Evolutionary conservation across 1,284 basidiomycete species (phyloP).

Genomic region (Microstroma glucosiphilum): DNA sequence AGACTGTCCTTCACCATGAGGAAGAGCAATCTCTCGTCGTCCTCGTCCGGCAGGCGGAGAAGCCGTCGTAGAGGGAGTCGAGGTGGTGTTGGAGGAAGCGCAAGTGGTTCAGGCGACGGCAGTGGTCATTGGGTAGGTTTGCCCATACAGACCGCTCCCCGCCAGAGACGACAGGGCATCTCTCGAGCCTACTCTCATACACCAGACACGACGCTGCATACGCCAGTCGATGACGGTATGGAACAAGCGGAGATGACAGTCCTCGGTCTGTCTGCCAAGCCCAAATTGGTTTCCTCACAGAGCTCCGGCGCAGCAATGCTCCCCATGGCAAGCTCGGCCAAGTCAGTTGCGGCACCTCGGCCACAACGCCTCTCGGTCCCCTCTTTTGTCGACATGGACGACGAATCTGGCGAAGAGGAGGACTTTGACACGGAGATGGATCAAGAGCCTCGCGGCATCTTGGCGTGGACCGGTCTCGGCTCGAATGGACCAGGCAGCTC

Average conservation of each 20-base stretch:
- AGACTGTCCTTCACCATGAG: constrained; percentile 8
- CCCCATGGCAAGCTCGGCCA: neutral
- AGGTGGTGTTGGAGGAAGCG: constrained; percentile 4
- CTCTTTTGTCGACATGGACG: constrained; percentile 10
- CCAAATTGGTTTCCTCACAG: neutral
- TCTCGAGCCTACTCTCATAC: constrained; percentile 2
- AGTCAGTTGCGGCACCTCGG: constrained; percentile 14
- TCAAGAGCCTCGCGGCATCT: neutral
- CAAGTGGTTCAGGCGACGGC: neutral
- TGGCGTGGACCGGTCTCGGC: neutral
- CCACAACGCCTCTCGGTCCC: constrained; percentile 15
- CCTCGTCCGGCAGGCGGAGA: constrained; percentile 13
- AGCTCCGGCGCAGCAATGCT: neutral
- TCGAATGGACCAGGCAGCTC: neutral
- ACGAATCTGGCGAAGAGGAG: constrained; percentile 9
- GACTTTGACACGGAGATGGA: neutral
- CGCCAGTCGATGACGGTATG: neutral
- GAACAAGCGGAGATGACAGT: neutral
- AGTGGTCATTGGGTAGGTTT: constrained; percentile 25
- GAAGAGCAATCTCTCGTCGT: neutral
- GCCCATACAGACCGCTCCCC: constrained; percentile 17
- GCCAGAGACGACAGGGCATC: neutral
- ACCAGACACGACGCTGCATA: neutral
- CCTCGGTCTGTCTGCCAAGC: neutral
- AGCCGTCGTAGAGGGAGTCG: constrained; percentile 12